These are phyloP conservation scores for Lipomyces orientalis DNA, from an alignment of 805 yeast species.

Conservation along the genomic window DNA sequence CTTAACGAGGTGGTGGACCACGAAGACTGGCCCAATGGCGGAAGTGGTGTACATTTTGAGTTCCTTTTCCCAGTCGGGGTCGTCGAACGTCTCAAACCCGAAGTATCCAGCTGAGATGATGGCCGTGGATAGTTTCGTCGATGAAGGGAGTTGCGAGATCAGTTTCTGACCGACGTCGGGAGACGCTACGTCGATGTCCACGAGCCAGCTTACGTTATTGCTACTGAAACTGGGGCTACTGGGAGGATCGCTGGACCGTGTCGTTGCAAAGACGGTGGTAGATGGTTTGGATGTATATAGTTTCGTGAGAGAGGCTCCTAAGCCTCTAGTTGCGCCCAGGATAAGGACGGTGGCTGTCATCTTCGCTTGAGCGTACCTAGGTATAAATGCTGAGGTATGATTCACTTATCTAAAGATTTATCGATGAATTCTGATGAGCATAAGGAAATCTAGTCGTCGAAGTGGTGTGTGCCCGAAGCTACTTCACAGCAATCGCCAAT, in stretches of 20 bases:
- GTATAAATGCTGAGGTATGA: not conserved
- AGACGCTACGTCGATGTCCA: not conserved
- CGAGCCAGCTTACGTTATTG: not conserved
- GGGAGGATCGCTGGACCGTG: not conserved
- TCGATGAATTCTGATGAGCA: not conserved
- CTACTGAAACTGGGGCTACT: not conserved
- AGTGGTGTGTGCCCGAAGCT: not conserved
- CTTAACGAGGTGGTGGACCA: not conserved
- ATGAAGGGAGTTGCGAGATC: not conserved
- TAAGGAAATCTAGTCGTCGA: not conserved
- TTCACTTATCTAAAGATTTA: not conserved
- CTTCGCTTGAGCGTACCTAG: not conserved
- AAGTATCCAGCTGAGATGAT: not conserved
- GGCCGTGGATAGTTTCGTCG: not conserved
- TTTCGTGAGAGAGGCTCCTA: not conserved
- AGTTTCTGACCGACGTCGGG: not conserved
- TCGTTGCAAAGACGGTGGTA: not conserved
- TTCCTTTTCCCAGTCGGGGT: not conserved
- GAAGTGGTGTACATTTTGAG: constrained; percentile 3
- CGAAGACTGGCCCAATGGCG: not conserved
- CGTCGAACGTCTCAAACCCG: not conserved
- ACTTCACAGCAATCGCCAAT: not conserved
- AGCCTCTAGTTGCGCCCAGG: not conserved
- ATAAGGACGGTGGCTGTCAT: not conserved
- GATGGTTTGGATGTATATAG: not conserved